These are phyloP conservation scores for Chlorella sp. DNA, from an alignment of 139 green algal species.

Conservation along the genomic window DNA sequence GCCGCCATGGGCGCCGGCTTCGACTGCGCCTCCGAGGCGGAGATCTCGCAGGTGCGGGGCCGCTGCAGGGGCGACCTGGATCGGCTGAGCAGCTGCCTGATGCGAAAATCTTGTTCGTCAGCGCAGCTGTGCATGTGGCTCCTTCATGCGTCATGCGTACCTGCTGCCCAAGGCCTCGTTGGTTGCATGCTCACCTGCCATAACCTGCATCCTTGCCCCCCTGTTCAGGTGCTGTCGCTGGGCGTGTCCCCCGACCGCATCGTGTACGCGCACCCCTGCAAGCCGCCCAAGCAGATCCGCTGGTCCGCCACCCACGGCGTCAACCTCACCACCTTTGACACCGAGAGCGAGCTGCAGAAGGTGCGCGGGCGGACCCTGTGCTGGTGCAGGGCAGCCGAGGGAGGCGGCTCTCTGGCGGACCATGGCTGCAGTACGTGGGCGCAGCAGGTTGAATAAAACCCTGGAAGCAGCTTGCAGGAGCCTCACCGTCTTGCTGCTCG, in stretches of 20 bases:
- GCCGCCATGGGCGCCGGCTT: slow-evolving; percentile 91
- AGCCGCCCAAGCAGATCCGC: slow-evolving; percentile 85
- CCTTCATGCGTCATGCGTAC: too few species aligned
- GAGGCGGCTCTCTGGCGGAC: background rate
- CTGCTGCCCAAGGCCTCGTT: too few species aligned
- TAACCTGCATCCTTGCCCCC: too few species aligned
- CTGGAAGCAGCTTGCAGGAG: background rate
- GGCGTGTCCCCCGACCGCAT: slow-evolving; percentile 83
- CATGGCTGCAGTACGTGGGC: background rate
- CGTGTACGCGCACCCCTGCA: slow-evolving; percentile 96
- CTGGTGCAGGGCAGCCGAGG: background rate
- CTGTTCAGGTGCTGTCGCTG: slow-evolving; percentile 74
- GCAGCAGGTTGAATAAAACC: too few species aligned
- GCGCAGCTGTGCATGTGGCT: too few species aligned
- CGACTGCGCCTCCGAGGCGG: slow-evolving; percentile 91
- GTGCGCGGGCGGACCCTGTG: background rate
- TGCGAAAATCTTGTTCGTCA: too few species aligned
- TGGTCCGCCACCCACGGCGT: slow-evolving; percentile 57
- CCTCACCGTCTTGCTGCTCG: background rate
- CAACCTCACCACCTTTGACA: slow-evolving; percentile 94
- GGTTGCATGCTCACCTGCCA: too few species aligned
- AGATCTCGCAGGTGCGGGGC: slow-evolving; percentile 59
- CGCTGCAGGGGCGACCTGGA: too few species aligned
- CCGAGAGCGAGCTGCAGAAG: slow-evolving; percentile 41
- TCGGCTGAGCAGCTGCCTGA: too few species aligned